Evolutionary conservation across 768 basidiomycete species (phyloP), one percentile per base, ranked within the genome.

Genomic region (Tylopilus felleus): DNA sequence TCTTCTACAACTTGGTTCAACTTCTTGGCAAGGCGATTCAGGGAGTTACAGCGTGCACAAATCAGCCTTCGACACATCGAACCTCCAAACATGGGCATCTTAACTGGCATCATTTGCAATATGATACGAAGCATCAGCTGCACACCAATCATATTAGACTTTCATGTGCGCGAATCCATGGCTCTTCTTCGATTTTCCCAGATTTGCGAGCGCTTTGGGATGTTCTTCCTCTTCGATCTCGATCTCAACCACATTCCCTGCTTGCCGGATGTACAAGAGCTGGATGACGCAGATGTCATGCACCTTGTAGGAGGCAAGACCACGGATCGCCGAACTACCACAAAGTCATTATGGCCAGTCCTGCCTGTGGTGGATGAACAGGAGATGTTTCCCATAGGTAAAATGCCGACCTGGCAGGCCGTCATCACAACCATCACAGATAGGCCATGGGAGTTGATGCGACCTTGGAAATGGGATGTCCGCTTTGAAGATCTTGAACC

Each of bases 111-210:
- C 5, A 17, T 60, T 0, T 49, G 46, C 8, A 49, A 60, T 17
- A 29, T 61, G 2, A 36, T 61, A 27, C 36, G 16, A 1, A 50
- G 42, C 13, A 53, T 12, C 44, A 47, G 33, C 5, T 47, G 48
- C 2, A 61, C 58, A 1, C 52, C 52, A 0, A 56, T 60, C 22
- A 49, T 60, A 36, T 29, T 51, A 19, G 45, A 46, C 8, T 22
- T 23, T 19, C 58, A 61, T 53, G 46, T 60, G 0, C 3, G 27
- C 1, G 49, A 61, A 39, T 60, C 59, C 9, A 51, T 60, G 29
- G 44, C 53, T 0, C 43, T 59, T 8, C 57, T 60, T 4, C 28
- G 41, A 13, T 60, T 53, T 3, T 35, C 50, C 4, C 23, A 39
- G 3, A 9, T 55, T 0, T 51, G 39, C 17, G 49, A 58, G 2